Base-by-base conservation (phyloP, 305 asterid genomes). In the Withania somnifera region DNA sequence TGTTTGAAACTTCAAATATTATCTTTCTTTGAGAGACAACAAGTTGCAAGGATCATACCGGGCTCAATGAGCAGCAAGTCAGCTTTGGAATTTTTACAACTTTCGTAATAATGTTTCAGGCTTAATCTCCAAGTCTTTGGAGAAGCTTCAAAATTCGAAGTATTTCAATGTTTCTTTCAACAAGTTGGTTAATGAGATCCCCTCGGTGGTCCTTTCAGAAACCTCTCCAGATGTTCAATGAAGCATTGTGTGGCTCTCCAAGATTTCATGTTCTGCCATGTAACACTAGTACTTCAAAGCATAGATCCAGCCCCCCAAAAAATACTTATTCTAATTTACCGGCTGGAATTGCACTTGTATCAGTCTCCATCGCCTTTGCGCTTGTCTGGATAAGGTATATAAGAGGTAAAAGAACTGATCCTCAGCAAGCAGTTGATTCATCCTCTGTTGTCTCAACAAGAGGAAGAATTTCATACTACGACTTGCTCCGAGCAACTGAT, bases 211-310 rank as follows among this genome's bases (percentile, higher is more conserved):
- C 89, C 92, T n/a, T 90, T 88, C 51, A 56, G 7, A 51, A 88
- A 88, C 77, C 87, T 90, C 83, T 85, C 86, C 0, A 6, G 19
- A 58, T 71, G 45, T 84, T 67, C 0, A 90, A 88, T 75, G 79
- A 78, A 28, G 91, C 66, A 30, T 66, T 88, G 3, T 89, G 91
- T 79, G 92, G 91, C 32, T 24, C 85, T 58, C 79, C 85, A 0
- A 52, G 47, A 34, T 34, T 34, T 3, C 40, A 5, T 34, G 40
- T 4, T 34, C 40, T 7, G 6, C 40, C 40, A 34, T 34, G 7
- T 7, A 4, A 34, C 40, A 34, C 40, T 34, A 34, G 40, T 34
- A 34, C 6, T 5, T 34, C 40, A 34, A 34, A 34, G 6, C 40
- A 34, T 34, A 34, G 40, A 34, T 34, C 40, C 40, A 34, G 40